Evolutionary conservation across 129 eudicot species (phyloP).

Genomic region (Glebionis coronaria): DNA sequence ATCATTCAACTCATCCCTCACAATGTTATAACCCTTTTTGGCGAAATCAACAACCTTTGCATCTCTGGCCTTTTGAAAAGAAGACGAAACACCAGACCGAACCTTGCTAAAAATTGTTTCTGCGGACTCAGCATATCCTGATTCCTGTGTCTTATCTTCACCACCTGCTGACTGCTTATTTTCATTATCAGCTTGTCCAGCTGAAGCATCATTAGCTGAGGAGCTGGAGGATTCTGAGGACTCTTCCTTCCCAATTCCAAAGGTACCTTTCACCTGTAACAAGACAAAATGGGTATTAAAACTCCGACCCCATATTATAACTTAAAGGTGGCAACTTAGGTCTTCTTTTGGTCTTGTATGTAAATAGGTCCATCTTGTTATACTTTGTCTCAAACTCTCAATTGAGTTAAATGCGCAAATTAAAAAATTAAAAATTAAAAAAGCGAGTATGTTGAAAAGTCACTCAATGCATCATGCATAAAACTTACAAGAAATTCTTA

Average conservation of each 20-base stretch:
- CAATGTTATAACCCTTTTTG: conserved; percentile 75
- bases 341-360: not conserved
- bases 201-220: conserved; percentile 32
- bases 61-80: conserved; percentile 72
- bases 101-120: conserved; percentile 66
- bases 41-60: conserved; percentile 77
- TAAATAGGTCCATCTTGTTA: not conserved
- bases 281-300: conserved; percentile 8
- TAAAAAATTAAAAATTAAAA: not conserved
- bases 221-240: conserved; percentile 39
- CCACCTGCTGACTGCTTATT: conserved; percentile 36
- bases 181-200: conserved; percentile 33
- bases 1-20: conserved; percentile 84
- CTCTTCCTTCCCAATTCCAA: conserved; percentile 75
- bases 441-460: not conserved
- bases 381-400: not conserved
- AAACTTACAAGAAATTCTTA: too few relatives aligned
- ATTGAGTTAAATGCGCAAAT: not conserved
- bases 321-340: not conserved
- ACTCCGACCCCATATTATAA: not conserved
- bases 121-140: conserved; percentile 46
- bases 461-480: not conserved
- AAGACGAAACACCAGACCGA: conserved; percentile 57
- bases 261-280: conserved; percentile 61
- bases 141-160: conserved; percentile 54